Base-by-base conservation (phyloP, 1,284 basidiomycete genomes). In the Puccinia triticina region DNA sequence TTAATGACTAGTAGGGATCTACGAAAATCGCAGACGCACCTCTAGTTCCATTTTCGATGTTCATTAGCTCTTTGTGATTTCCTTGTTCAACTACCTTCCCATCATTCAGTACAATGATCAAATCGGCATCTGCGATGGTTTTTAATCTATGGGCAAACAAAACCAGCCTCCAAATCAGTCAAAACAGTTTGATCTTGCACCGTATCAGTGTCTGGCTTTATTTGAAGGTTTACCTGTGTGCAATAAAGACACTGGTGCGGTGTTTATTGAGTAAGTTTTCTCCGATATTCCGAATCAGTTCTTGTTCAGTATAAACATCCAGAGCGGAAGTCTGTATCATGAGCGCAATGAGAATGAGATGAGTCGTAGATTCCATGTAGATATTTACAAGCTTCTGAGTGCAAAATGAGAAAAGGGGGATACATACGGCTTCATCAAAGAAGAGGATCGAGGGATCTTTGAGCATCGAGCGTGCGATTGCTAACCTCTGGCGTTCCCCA, bases 61-160 rank as follows among this genome's bases (percentile, higher is more conserved):
- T 84, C 34, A 87, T 84, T 48, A 87, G 84, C 78, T 86, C 84
- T 73, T 84, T 82, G 75, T 87, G 86, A 74, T 84, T 86, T 1
- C 86, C 86, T 67, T 84, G 83, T 83, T 87, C 86, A 67, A 85
- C 79, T 55, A 87, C 86, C 37, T 83, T 83, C 11, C 86, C 86
- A 10, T 85, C 84, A 29, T 85, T 84, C 77, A 87, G 85, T 40
- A 87, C 86, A 1, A 87, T 84, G 64, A 87, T 87, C 79, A 85
- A 84, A 78, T 87, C 86, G 75, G 84, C 77, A 61, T 82, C 81
- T n/a, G 74, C 29, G 37, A 82, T 77, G 1, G 81, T 82, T 26
- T 69, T 77, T 21, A 82, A 29, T 71, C 81, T 82, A 57, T 26
- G 32, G 32, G 40, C 29, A 73, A n/a, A 43, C 11, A n/a, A 32